Evolutionary conservation across 208 protist genomes (phyloP), one percentile per base, ranked within the genome.

Genomic region (Leishmania major): DNA sequence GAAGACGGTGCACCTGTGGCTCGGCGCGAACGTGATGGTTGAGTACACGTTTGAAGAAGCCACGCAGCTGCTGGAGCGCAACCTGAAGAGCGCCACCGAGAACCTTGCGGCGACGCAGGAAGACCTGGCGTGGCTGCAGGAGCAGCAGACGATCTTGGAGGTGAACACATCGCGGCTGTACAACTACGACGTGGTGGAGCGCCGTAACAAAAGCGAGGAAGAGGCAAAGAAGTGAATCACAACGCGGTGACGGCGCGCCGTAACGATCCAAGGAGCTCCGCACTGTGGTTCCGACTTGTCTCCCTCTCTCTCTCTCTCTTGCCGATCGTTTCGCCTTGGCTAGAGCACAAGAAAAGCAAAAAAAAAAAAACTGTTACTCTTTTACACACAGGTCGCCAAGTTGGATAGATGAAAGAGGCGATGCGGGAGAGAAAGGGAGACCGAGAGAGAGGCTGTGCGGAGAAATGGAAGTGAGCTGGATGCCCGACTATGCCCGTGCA

Each of bases 1-100:
- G 87, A 80, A 96, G 74, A 96, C 94, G 11, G 94, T 98, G 43
- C 96, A 97, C 81, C 83, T 99, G 6, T 99, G 96, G 97, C 91
- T 99, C 28, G 98, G 98, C 22, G 98, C 98, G 8, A 99, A 99
- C 83, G 97, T 99, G 19, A 99, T 99, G 97, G 96, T 99, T 40
- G 98, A 99, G 92, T 99, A 99, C 89, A 94, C 95, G 22, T 97
- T 98, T 80, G 98, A 99, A 13, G 98, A 99, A 87, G 98, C 98
- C 3, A 87, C 88, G 51, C 84, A 91, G 53, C 88, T 99, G 78
- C 90, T 99, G 53, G 86, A 91, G 77, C 95, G 95, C 66, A 99
- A 99, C 81, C 74, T 97, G 57, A 83, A 76, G 31, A 93, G 90
- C 64, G 96, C 95, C 31, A 90, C 90, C 51, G 88, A 88, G 79